Base-by-base conservation (phyloP, 2,329 filamentous ascomycete species). In the Xylariaceae sp. region DNA sequence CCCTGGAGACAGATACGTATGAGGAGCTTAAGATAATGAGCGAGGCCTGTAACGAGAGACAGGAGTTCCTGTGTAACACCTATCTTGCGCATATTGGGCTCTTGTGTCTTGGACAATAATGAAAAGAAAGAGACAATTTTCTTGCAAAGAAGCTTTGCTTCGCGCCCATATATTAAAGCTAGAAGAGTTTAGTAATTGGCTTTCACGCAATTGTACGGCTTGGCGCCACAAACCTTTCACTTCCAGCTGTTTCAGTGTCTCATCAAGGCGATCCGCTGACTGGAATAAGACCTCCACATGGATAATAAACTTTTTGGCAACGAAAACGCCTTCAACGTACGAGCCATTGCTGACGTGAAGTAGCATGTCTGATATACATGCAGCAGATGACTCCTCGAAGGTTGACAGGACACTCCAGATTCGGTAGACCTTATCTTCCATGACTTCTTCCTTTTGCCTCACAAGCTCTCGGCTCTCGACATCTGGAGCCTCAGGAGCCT, bases 111-210 rank as follows among this genome's bases (percentile, higher is more conserved):
- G 5, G 92, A 95, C 8, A 99, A 79, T 16, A 99, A 77, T 12
- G 91, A 91, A 70, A 99, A 99, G 76, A 99, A 99, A 22, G 92
- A 89, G 5, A 99, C 94, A 51, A 99, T 95, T 72, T 99, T 99
- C 73, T 99, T 99, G 78, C 94, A 99, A n/a, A 99, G 82, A 47
- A 99, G 79, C 72, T 99, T 99, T n/a, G 94, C 89, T 75, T 99
- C 94, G 65, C 94, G 85, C 16, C 88, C 88, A 68, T 97, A 99
- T 9, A 91, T 89, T 57, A 99, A 80, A 58, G 88, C 91, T 88
- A 68, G 30, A 58, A 21, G 22, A 34, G 40, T 46, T 64, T 50
- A 62, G 61, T 53, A 57, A 63, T 61, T 67, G 53, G 21, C 16
- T 34, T 18, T 30, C 36, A 19, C 18, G 45, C 32, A 47, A 10